phyloP scores from a whole-genome alignment of 2,329 filamentous ascomycete genomes.

The Exophiala phaeomuriformis region DNA sequence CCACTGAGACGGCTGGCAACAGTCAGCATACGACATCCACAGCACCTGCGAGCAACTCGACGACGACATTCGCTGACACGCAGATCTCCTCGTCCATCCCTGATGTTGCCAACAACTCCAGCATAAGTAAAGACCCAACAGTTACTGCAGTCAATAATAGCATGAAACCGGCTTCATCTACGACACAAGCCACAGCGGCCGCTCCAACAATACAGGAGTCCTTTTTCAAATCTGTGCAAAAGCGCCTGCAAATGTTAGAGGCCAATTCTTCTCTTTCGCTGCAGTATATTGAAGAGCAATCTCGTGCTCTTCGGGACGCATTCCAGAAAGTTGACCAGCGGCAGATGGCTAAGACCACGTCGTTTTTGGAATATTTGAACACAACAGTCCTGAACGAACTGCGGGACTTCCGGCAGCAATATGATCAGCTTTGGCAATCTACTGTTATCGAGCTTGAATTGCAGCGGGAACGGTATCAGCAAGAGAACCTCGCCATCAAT shows the following conservation, averaged over 20 bases:
- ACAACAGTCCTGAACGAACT: conserved; percentile 76
- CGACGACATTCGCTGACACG: background rate
- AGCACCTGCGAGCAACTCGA: background rate
- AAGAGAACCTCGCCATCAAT: conserved; percentile 75
- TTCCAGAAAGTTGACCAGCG: conserved; percentile 80
- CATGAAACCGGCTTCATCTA: conserved; percentile 31
- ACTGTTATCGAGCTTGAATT: conserved; percentile 86
- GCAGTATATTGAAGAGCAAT: conserved; percentile 96
- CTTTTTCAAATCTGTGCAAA: conserved; percentile 95
- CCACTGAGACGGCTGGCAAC: background rate
- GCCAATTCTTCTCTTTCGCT: conserved; percentile 86
- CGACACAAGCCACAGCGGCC: conserved; percentile 46
- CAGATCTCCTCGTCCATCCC: conserved; percentile 3
- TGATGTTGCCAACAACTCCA: conserved; percentile 6
- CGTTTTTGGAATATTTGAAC: conserved; percentile 80
- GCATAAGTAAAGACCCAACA: conserved; percentile 3
- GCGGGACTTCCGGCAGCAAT: conserved; percentile 69
- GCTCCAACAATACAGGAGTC: conserved; percentile 88
- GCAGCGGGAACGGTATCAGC: conserved; percentile 75
- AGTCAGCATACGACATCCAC: background rate
- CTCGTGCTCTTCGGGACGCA: conserved; percentile 77
- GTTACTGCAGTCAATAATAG: conserved; percentile 8
- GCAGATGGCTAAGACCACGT: conserved; percentile 73
- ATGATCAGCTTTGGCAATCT: conserved; percentile 94
- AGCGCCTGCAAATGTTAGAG: conserved; percentile 83